phyloP scores from a whole-genome alignment of 495 filamentous ascomycete genomes.

The Pseudoneurospora amorphoporcata region DNA sequence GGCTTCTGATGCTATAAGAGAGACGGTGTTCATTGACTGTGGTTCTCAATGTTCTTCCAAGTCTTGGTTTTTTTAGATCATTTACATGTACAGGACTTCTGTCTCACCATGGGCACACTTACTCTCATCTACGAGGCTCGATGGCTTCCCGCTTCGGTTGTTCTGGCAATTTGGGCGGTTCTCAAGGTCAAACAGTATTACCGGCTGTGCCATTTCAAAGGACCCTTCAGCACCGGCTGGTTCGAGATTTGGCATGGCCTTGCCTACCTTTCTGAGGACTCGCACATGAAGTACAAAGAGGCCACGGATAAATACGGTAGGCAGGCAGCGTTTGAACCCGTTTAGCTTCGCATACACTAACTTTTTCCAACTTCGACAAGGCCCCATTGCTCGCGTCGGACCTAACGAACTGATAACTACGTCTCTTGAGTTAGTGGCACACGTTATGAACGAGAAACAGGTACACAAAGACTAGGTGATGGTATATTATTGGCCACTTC shows the following conservation, averaged over 20 bases:
- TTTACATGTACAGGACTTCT: neutral
- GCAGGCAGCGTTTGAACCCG: neutral
- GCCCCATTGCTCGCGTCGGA: conserved; percentile 27
- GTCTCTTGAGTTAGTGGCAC: conserved; percentile 23
- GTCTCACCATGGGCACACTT: neutral
- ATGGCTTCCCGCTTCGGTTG: neutral
- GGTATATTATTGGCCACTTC: conserved; percentile 13
- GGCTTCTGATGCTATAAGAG: neutral
- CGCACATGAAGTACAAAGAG: conserved; percentile 6
- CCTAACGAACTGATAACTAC: conserved; percentile 33
- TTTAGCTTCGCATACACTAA: neutral
- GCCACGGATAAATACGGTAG: conserved; percentile 5
- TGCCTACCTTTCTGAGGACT: conserved; percentile 3
- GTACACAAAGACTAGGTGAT: conserved; percentile 23
- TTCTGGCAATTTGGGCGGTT: neutral
- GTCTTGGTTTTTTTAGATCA: neutral
- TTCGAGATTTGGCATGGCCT: conserved; percentile 3
- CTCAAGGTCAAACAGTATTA: conserved; percentile 6
- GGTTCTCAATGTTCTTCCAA: neutral
- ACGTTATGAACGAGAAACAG: conserved; percentile 26
- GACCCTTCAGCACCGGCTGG: conserved; percentile 8
- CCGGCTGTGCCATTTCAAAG: conserved; percentile 7
- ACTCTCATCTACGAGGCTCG: neutral
- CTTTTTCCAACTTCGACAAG: conserved; percentile 6
- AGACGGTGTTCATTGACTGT: neutral